A percentile compares a stretch with the other conserved stretches of the same genome.
Evolutionary conservation across 2,329 filamentous ascomycete species (phyloP).

Genomic region (Sarocladium brachiariae): DNA sequence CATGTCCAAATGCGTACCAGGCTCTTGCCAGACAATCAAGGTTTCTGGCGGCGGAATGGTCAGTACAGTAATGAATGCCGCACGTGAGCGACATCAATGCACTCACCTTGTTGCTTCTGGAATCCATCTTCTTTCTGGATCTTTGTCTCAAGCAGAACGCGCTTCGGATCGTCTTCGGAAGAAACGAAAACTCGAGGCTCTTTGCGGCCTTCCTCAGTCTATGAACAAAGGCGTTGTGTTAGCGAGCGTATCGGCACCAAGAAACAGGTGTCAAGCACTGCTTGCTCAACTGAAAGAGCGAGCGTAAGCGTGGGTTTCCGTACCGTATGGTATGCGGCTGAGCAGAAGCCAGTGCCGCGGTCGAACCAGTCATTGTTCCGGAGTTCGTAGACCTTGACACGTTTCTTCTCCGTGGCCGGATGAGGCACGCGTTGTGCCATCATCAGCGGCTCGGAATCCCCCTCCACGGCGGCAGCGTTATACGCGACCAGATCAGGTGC

Average conservation of each 20-base stretch:
- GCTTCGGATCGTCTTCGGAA: slow-evolving; percentile 83
- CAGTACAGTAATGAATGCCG: slow-evolving; percentile 16
- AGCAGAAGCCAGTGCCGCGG: slow-evolving; percentile 92
- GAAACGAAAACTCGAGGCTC: slow-evolving; percentile 85
- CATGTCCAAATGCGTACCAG: slow-evolving; percentile 81
- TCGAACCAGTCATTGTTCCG: slow-evolving; percentile 99
- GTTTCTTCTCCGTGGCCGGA: slow-evolving; percentile 59
- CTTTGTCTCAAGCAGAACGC: slow-evolving; percentile 78
- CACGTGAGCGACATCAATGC: background rate
- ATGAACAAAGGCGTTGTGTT: slow-evolving; percentile 17
- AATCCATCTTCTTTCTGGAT: slow-evolving; percentile 94
- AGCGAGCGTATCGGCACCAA: no score
- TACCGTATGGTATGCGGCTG: slow-evolving; percentile 68
- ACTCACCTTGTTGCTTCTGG: slow-evolving; percentile 90
- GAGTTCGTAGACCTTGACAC: slow-evolving; percentile 98
- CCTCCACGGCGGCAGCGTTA: slow-evolving; percentile 39
- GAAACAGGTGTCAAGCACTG: no score
- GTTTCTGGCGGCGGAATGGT: slow-evolving; percentile 62
- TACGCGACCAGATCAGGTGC: slow-evolving; percentile 46
- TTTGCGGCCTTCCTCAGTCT: slow-evolving; percentile 59
- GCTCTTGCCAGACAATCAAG: slow-evolving; percentile 95
- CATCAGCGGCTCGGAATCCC: slow-evolving; percentile 56
- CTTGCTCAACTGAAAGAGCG: no score
- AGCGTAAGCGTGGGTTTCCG: slow-evolving; percentile 25
- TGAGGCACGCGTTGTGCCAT: slow-evolving; percentile 68